phyloP scores from a whole-genome alignment of 371 early-diverging fungal species.

The Smittium culicis region DNA sequence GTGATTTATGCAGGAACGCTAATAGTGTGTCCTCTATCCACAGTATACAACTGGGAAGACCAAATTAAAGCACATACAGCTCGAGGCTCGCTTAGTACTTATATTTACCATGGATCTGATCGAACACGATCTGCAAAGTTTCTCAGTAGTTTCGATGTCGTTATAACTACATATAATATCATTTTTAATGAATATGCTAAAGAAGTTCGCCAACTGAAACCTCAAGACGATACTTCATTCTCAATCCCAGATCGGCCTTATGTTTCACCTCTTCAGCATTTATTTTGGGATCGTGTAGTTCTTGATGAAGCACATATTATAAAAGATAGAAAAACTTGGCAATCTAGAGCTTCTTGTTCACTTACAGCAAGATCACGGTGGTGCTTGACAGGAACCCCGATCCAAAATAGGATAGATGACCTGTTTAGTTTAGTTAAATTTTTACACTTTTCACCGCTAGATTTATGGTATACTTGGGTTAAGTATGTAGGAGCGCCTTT shows the following conservation, averaged over 20 bases:
- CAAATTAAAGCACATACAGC: slow-evolving; percentile 30
- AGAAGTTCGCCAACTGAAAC: slow-evolving; percentile 8
- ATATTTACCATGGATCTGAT: slow-evolving; percentile 33
- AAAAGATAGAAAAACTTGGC: slow-evolving; percentile 54
- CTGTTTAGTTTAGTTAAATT: slow-evolving; percentile 69
- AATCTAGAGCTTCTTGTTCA: slow-evolving; percentile 43
- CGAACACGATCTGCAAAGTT: slow-evolving; percentile 15
- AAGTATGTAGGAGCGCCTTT: slow-evolving; percentile 38
- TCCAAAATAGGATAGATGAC: slow-evolving; percentile 81
- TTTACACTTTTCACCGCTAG: slow-evolving; percentile 49
- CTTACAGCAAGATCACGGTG: slow-evolving; percentile 53
- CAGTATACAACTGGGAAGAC: slow-evolving; percentile 40
- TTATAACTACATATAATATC: slow-evolving; percentile 41
- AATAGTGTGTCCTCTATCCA: slow-evolving; percentile 39
- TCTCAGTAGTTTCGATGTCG: slow-evolving; percentile 26
- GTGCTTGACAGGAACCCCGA: slow-evolving; percentile 80
- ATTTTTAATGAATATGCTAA: slow-evolving; percentile 30
- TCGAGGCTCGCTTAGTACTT: slow-evolving; percentile 13
- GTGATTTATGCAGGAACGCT: slow-evolving; percentile 34
- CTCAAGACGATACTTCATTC: slow-evolving; percentile 14
- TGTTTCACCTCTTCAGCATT: slow-evolving; percentile 33
- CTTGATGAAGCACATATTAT: slow-evolving; percentile 87
- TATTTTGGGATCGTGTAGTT: slow-evolving; percentile 39
- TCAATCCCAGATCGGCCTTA: slow-evolving; percentile 33
- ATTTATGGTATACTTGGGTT: slow-evolving; percentile 36